Base-by-base conservation (phyloP, 2,329 filamentous ascomycete species). In the Daldinia sp. region DNA sequence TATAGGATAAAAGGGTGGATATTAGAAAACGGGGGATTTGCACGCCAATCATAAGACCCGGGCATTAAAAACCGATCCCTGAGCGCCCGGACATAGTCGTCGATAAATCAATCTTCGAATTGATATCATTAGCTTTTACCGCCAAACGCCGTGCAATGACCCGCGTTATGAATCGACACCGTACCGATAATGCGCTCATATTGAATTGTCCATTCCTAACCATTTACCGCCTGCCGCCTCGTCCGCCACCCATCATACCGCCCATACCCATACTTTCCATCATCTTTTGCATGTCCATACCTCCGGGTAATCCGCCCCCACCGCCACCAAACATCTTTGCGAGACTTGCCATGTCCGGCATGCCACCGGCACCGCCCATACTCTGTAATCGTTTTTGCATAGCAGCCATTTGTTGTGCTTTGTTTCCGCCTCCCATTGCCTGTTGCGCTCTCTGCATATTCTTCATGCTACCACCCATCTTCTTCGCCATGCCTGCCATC, bases 401-500 rank as follows among this genome's bases (percentile, higher is more conserved):
- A 1, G 95, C 94, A 0, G 94, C 94, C 80, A 98, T 86, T 78
- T 98, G 94, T 76, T 97, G 93, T 29, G 92, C 87, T 78, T 95
- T 94, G 79, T 97, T 97, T 27, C 89, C 91, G 43, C 94, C 93
- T 25, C 90, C 92, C 89, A 97, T 93, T 67, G 92, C 92, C 57
- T 91, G 90, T 78, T 98, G 94, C 0, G 94, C 94, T 52, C 90
- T 89, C 77, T 97, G 93, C 90, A 98, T 96, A 76, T 97, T 96
- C 81, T 95, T 95, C 90, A 97, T 96, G 76, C 92, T 94, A 35
- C 94, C 94, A 60, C 95, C 94, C 88, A 99, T 96, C 82, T 96
- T 96, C 88, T 98, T 99, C 49, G 95, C 95, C 93, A 99, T 97
- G 61, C 92, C 92, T 0, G 93, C 92, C 95, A 99, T 99, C 91